Base-by-base conservation (phyloP, 768 basidiomycete genomes). In the Boletus eberwhitei region DNA sequence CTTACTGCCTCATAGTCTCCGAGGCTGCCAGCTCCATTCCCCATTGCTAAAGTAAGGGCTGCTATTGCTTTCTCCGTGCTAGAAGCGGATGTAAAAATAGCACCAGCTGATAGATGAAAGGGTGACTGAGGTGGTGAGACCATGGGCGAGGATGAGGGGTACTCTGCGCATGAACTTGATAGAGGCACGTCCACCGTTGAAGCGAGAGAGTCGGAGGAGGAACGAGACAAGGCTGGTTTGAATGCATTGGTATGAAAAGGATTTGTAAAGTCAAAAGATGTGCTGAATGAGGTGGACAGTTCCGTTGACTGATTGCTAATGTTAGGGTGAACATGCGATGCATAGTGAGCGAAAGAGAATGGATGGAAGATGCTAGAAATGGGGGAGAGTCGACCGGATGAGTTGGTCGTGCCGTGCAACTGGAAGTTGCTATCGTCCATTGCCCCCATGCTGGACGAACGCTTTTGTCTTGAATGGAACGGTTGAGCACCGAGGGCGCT, bases 1-100 rank as follows among this genome's bases (percentile, higher is more conserved):
- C 73, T 75, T 35, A 82, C 71, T 2, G 79, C 76, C 50, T 73
- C 71, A 52, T 85, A 86, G 61, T 86, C 84, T 49, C 75, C 76
- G 37, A 86, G 64, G 26, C 82, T 77, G 6, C 80, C 83, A 11
- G 84, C 84, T 39, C 84, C 85, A 55, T 79, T 85, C 13, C 85
- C 84, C 71, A 86, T 76, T 17, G 82, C 83, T 3, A 86, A 68
- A 32, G 74, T 75, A 31, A 86, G 74, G 17, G 81, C 82, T 17
- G 83, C 83, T 47, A 86, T 74, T 16, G 80, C 81, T 62, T 83
- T 85, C 59, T 86, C 84, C 19, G 81, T 72, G 35, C 73, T 75
- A 41, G 81, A 77, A 12, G 81, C 67, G 19, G 73, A 57, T n/a
- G 64, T 54, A 9, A 50, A 45, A 39, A 48, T 44, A 31, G 42